Evolutionary conservation across 257 asterid genomes (phyloP).

Genomic region (Ballota nigra): DNA sequence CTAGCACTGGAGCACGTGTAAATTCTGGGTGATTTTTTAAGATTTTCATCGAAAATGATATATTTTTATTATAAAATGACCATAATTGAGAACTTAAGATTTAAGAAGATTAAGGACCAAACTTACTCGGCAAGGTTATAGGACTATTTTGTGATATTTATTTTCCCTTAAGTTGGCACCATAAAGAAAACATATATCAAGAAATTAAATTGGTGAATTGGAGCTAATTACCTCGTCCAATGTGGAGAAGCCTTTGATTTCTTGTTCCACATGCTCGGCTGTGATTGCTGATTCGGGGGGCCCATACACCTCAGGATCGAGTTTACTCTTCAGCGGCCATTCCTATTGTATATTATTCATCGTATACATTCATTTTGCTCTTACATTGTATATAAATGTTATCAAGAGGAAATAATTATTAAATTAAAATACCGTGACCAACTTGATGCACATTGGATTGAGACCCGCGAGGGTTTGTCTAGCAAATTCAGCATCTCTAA

Average conservation of each 20-base stretch:
- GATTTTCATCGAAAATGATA: no score
- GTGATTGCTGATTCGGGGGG: constrained; percentile 76
- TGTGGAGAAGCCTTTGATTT: constrained; percentile 47
- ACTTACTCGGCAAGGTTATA: no score
- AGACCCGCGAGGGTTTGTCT: constrained; percentile 75
- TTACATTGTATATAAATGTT: neutral
- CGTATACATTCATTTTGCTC: neutral
- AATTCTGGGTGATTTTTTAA: no score
- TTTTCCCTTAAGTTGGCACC: no score
- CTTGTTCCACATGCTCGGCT: constrained; percentile 41
- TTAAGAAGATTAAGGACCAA: no score
- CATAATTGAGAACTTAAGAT: no score
- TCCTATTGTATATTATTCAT: constrained; percentile 42
- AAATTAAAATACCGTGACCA: constrained; percentile 53
- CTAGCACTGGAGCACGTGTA: no score
- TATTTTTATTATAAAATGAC: no score
- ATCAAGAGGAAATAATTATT: neutral
- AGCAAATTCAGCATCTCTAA: constrained; percentile 66
- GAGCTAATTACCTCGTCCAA: constrained; percentile 50
- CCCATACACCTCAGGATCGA: constrained; percentile 73
- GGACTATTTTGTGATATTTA: no score
- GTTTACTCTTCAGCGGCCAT: constrained; percentile 75
- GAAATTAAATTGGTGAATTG: no score
- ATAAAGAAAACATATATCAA: no score
- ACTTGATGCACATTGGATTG: constrained; percentile 52